Evolutionary conservation across 352 stramenopile genomes (phyloP), one percentile per base, ranked within the genome.

Genomic region (Globisporangium emineosum): DNA sequence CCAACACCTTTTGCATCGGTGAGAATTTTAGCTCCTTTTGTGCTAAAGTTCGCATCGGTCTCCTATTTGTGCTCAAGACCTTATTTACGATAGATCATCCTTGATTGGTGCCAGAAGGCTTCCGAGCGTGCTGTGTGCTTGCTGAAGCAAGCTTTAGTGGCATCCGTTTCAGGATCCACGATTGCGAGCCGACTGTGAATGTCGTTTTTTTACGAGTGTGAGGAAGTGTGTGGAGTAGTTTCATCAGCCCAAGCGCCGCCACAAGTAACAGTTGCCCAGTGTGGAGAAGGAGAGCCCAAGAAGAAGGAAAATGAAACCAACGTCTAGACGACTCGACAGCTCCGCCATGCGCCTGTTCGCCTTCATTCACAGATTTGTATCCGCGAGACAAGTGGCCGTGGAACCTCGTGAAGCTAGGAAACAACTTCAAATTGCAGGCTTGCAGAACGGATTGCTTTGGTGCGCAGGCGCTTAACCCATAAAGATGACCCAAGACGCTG

Each of bases 401-500:
- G n/a, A n/a, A n/a, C n/a, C n/a, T n/a, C n/a, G n/a, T n/a, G n/a
- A n/a, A n/a, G n/a, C n/a, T n/a, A n/a, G n/a, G n/a, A n/a, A n/a
- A n/a, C n/a, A 58, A 27, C 52, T 58, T 43, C 37, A 17, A 19
- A 21, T 21, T 17, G 19, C 37, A 17, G 15, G 5, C n/a, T 13
- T 45, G 37, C 15, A 45, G 37, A 21, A n/a, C n/a, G n/a, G n/a
- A n/a, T n/a, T n/a, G n/a, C n/a, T n/a, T n/a, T n/a, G n/a, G n/a
- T n/a, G n/a, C n/a, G n/a, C n/a, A n/a, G n/a, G n/a, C n/a, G n/a
- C n/a, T n/a, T n/a, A n/a, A n/a, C n/a, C n/a, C n/a, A n/a, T n/a
- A 35, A 59, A 13, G 2, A 76, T 76, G 69, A 71, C 69, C 25
- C 62, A 68, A 5, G 67, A 70, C 33, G 61, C 55, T 25, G 56